Conservation (phyloP, 176 grass and related monocot genomes). For the Musa beccarii region DNA sequence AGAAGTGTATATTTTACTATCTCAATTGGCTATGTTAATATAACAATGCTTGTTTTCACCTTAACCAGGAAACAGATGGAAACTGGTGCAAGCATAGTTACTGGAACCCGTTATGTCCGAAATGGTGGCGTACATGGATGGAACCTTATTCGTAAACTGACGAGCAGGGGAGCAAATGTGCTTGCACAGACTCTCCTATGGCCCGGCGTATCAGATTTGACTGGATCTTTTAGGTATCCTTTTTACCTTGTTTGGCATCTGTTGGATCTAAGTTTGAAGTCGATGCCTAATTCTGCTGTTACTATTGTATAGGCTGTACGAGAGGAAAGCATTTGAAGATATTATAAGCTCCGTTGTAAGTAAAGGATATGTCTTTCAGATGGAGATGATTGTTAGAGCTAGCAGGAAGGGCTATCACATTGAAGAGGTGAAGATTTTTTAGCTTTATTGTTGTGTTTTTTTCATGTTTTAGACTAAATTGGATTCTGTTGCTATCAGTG, state of each 20-base stretch:
- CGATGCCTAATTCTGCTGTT: background rate
- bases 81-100: conserved; percentile 81
- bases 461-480: conserved; percentile 12
- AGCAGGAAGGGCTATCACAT: conserved; percentile 79
- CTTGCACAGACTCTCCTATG: conserved; percentile 89
- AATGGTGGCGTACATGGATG: conserved; percentile 96
- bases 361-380: conserved; percentile 98
- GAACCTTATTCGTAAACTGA: conserved; percentile 93
- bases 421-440: conserved; percentile 43
- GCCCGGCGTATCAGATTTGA: conserved; percentile 87
- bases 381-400: conserved; percentile 99
- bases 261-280: background rate
- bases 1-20: background rate
- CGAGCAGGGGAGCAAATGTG: conserved; percentile 97
- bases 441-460: background rate
- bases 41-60: background rate
- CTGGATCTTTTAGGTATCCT: conserved; percentile 71
- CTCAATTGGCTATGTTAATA: background rate
- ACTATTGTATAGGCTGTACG: conserved; percentile 58
- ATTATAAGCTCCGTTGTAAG: conserved; percentile 89
- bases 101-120: conserved; percentile 77
- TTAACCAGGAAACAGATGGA: conserved; percentile 61
- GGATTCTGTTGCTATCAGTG: background rate
- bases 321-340: conserved; percentile 73
- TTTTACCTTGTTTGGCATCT: background rate